Conservation (phyloP, 306 rosid genomes). For the Inga laurina region DNA sequence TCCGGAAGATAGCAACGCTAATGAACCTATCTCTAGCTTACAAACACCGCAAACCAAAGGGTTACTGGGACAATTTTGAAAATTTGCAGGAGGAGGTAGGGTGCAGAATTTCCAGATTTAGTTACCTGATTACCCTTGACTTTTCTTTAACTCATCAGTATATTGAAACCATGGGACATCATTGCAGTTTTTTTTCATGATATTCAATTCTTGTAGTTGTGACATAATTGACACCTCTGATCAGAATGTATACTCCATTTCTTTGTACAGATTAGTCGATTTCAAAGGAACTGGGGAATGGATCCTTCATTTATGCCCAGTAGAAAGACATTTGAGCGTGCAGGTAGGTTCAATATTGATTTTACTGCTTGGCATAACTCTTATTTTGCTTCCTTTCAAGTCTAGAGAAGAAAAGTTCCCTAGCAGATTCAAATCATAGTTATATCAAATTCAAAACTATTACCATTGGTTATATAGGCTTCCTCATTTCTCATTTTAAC, state of each 20-base stretch:
- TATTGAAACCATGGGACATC: background rate
- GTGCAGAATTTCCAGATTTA: constrained; percentile 6
- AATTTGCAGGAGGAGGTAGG: constrained; percentile 77
- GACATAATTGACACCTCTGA: background rate
- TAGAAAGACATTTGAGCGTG: constrained; percentile 93
- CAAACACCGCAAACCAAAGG: constrained; percentile 85
- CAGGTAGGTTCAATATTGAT: constrained; percentile 52
- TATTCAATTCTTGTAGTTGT: background rate
- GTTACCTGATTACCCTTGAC: background rate
- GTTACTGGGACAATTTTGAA: constrained; percentile 84
- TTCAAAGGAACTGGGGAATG: constrained; percentile 96
- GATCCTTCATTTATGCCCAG: constrained; percentile 91
- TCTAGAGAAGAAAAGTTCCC: constrained; percentile 12
- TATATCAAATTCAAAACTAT: background rate
- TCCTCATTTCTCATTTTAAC: constrained; percentile 9
- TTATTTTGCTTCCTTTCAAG: background rate
- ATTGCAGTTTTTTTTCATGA: background rate
- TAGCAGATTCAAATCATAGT: background rate
- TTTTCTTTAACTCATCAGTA: background rate
- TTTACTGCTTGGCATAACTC: background rate
- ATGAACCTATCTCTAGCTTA: constrained; percentile 85
- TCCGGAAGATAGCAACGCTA: constrained; percentile 66
- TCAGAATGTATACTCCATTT: constrained; percentile 18
- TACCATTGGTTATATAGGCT: constrained; percentile 7
- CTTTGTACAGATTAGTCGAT: constrained; percentile 64